Conservation (phyloP, 163 green algal species). For the Chlamydomonas reinhardtii region DNA sequence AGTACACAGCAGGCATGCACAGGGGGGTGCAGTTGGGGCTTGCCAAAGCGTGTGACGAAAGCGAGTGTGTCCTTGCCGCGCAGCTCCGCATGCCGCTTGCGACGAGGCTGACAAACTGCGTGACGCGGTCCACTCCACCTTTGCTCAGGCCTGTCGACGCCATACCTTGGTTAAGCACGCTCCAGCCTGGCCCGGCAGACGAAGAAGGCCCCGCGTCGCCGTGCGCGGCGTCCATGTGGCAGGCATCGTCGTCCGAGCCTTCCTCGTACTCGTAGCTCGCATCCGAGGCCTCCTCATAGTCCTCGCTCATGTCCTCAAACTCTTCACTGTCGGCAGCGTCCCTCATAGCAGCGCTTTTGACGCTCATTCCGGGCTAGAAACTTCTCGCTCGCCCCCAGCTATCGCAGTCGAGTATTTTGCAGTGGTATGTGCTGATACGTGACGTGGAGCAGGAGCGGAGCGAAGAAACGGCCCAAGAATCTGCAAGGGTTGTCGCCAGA, state of each 20-base stretch:
- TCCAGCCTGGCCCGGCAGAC: slow-evolving; percentile 9
- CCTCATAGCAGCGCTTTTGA: slow-evolving; percentile 24
- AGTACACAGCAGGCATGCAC: neutral
- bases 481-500: too few species aligned
- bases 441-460: too few species aligned
- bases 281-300: neutral
- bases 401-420: too few species aligned
- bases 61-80: neutral
- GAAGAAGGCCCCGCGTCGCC: slow-evolving; percentile 34
- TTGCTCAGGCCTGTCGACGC: neutral
- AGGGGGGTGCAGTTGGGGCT: too few species aligned
- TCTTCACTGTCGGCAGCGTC: neutral
- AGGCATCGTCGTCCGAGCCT: neutral
- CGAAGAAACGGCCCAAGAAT: too few species aligned
- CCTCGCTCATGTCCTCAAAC: neutral
- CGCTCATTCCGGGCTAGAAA: neutral
- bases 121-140: too few species aligned
- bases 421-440: too few species aligned
- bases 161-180: slow-evolving; percentile 39
- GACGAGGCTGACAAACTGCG: neutral
- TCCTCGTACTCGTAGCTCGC: slow-evolving; percentile 42
- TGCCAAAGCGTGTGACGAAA: too few species aligned
- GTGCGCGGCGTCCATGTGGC: slow-evolving; percentile 24
- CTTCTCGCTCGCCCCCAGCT: too few species aligned
- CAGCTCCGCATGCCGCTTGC: neutral